A percentile compares a stretch with the other conserved stretches of the same genome.
Conservation (phyloP, 805 yeast genomes). For the Nadsonia fulvescens region DNA sequence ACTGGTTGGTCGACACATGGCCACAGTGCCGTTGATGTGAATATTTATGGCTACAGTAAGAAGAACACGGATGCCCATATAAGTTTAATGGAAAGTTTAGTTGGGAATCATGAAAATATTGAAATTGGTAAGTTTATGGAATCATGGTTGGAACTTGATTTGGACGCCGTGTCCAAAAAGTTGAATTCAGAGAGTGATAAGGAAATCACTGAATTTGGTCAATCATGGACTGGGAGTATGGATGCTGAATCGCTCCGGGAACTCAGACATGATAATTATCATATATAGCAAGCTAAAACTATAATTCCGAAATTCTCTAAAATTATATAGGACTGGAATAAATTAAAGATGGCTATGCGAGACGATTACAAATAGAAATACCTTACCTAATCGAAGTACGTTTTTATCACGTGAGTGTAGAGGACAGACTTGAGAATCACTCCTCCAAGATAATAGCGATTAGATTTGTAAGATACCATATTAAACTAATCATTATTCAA, state of each 20-base stretch:
- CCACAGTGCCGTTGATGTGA: slow-evolving; percentile 90
- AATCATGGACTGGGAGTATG: slow-evolving; percentile 2
- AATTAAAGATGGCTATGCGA: slow-evolving; percentile 2
- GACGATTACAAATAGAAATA: slow-evolving; percentile 1
- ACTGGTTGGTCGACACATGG: slow-evolving; percentile 97
- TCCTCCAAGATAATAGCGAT: too few relatives aligned
- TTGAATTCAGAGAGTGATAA: slow-evolving; percentile 1
- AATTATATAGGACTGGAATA: slow-evolving; percentile 2
- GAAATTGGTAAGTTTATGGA: slow-evolving; percentile 70
- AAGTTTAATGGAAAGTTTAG: slow-evolving; percentile 25
- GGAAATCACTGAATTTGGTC: slow-evolving; percentile 1
- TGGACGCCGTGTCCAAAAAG: slow-evolving; percentile 14
- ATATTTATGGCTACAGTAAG: slow-evolving; percentile 58
- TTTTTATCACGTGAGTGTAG: too few relatives aligned
- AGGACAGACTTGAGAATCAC: too few relatives aligned
- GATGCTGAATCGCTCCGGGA: not conserved
- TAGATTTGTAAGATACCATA: too few relatives aligned
- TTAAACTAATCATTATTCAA: too few relatives aligned
- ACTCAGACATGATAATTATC: not conserved
- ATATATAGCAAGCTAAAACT: slow-evolving; percentile 1
- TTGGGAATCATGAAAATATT: slow-evolving; percentile 74
- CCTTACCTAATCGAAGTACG: too few relatives aligned
- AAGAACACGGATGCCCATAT: slow-evolving; percentile 17
- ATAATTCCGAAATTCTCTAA: too few relatives aligned
- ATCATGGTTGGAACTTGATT: slow-evolving; percentile 22